Evolutionary conservation across 148 eudicot genomes (phyloP).

Genomic region (Camellia granthamiana): DNA sequence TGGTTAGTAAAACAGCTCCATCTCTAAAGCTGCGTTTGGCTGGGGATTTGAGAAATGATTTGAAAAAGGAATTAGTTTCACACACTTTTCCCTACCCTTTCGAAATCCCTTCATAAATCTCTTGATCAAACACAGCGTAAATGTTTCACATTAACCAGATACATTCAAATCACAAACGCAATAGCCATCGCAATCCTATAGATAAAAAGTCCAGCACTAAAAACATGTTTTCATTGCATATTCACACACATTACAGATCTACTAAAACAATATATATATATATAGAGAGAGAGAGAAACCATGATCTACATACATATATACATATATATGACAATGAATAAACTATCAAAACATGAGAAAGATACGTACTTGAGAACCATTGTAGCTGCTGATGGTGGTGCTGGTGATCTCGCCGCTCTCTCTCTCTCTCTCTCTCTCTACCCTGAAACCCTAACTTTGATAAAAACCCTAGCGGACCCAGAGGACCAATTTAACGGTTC

Average conservation of each 20-base stretch:
- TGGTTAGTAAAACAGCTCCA: neutral
- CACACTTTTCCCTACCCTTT: too few relatives aligned
- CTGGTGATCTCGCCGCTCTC: neutral
- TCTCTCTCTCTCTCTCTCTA: neutral
- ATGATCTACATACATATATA: neutral
- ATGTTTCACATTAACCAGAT: neutral
- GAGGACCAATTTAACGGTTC: neutral
- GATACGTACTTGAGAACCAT: constrained; percentile 1
- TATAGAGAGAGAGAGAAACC: neutral
- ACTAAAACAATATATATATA: neutral
- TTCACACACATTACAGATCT: neutral
- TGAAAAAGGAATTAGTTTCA: too few relatives aligned
- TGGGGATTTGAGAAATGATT: too few relatives aligned
- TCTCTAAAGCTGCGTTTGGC: too few relatives aligned
- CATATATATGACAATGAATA: too few relatives aligned
- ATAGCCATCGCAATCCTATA: neutral
- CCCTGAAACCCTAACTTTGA: neutral
- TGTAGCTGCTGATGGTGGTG: neutral
- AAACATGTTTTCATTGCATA: neutral
- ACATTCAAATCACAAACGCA: neutral
- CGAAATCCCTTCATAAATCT: too few relatives aligned
- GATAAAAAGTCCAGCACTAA: neutral
- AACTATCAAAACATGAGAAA: neutral
- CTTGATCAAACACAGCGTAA: too few relatives aligned
- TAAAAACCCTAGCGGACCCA: neutral